phyloP scores from a whole-genome alignment of 768 basidiomycete species.

The Kwoniella sp. region DNA sequence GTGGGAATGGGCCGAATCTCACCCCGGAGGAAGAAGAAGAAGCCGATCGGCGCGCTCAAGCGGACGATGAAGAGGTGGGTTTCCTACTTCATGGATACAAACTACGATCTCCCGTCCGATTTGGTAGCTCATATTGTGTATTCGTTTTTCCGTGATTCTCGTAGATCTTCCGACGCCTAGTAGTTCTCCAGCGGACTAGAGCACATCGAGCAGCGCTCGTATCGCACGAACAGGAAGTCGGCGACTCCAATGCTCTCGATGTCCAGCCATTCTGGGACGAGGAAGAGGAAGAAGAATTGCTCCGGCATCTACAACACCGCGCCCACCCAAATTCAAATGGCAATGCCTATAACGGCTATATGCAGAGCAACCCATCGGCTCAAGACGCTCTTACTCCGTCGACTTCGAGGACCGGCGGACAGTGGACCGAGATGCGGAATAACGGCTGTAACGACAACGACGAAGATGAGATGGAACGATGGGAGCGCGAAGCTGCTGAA shows the following conservation, averaged over 20 bases:
- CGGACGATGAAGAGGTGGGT: constrained; percentile 51
- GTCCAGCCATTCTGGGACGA: constrained; percentile 43
- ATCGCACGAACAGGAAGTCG: constrained; percentile 38
- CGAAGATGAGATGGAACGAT: constrained; percentile 38
- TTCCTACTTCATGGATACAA: no score
- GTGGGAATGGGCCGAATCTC: neutral
- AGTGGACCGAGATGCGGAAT: neutral
- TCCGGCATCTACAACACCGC: neutral
- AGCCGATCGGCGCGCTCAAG: constrained; percentile 41
- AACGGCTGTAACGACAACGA: neutral
- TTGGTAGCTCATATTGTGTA: neutral
- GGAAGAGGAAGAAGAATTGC: constrained; percentile 8
- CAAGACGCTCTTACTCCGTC: no score
- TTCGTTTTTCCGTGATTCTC: neutral
- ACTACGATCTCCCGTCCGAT: no score
- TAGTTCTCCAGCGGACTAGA: constrained; percentile 38
- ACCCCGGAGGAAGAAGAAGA: constrained; percentile 39
- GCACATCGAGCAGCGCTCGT: constrained; percentile 29
- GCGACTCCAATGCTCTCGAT: constrained; percentile 36
- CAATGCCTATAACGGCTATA: no score
- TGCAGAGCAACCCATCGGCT: no score
- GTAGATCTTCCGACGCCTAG: constrained; percentile 46
- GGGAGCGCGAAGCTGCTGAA: constrained; percentile 18
- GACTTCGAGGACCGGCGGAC: neutral
- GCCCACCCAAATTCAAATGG: no score